Evolutionary conservation across 1,284 basidiomycete species (phyloP), one percentile per base, ranked within the genome.

Genomic region (Pseudozyma sp.): DNA sequence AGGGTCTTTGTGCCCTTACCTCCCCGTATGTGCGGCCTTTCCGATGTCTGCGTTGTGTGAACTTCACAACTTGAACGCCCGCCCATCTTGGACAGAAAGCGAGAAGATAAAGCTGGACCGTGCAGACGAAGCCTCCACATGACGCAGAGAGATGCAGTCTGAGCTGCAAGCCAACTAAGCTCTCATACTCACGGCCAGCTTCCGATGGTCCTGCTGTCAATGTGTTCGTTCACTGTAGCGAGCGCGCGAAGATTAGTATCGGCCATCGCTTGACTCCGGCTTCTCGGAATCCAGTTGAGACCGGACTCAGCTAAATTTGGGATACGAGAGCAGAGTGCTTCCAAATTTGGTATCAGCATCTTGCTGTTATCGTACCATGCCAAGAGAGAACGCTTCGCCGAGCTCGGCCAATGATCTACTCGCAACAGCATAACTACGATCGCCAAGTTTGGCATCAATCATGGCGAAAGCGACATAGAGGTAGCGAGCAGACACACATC

Each of bases 51-150:
- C 31, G 34, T 16, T 51, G 14, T 51, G 25, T 4, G 11, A 40
- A 3, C 35, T 38, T 31, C 36, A n/a, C 16, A 38, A 12, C n/a
- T 51, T 35, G 34, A 40, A 18, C 36, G 16, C 21, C 38, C 14
- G 3, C 19, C 12, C 21, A 14, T 21, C 35, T n/a, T 18, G 18
- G 6, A n/a, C 49, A 40, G 12, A 52, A 21, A 40, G 19, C 11
- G n/a, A n/a, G n/a, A n/a, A n/a, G n/a, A n/a, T n/a, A 42, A 16
- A 38, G 38, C 14, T 31, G 52, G 52, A 43, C 52, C 40, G 52
- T 53, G 52, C 53, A 38, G 53, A 18, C 8, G 25, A 11, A 3
- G 43, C 53, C 54, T 56, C 54, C 54, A 56, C 54, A 56, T 40
- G 54, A 47, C 47, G 54, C 43, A 48, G 36, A 21, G 18, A 18